Percentiles rank a stretch among this genome's conserved stretches.
Conservation (phyloP, 768 basidiomycete genomes). For the Favolaschia claudopus region DNA sequence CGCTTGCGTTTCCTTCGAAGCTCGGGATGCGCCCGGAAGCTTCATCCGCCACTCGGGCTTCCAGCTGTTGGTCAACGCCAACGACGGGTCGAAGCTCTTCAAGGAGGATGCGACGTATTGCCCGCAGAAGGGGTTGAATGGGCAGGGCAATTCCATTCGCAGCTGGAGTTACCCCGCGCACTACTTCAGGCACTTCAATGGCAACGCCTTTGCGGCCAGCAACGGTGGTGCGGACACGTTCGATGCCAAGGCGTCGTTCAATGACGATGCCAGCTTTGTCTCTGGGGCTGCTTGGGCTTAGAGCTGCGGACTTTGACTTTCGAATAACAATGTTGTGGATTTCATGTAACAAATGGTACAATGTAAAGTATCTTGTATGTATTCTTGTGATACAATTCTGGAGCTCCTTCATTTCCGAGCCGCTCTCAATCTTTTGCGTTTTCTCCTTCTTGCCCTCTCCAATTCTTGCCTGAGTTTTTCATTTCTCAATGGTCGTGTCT, state of each 20-base stretch:
- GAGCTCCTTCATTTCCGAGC: too few species aligned
- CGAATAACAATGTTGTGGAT: too few species aligned
- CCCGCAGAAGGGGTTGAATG: constrained; percentile 12
- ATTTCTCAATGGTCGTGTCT: too few species aligned
- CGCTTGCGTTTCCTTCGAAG: constrained; percentile 15
- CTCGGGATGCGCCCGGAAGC: constrained; percentile 11
- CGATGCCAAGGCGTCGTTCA: constrained; percentile 12
- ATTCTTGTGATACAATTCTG: too few species aligned
- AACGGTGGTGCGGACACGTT: constrained; percentile 14
- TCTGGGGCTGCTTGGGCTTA: constrained; percentile 5
- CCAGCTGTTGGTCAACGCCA: background rate
- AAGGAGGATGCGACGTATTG: constrained; percentile 16
- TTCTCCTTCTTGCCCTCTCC: too few species aligned
- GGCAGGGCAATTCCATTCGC: constrained; percentile 14
- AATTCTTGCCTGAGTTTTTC: too few species aligned
- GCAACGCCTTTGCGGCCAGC: constrained; percentile 11
- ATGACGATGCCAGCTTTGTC: constrained; percentile 9
- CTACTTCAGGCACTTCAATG: constrained; percentile 18
- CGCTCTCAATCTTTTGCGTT: too few species aligned
- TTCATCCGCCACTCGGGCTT: constrained; percentile 9
- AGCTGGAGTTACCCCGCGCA: constrained; percentile 16
- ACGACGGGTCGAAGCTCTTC: constrained; percentile 13
- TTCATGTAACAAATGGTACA: too few species aligned
- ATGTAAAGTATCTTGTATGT: too few species aligned
- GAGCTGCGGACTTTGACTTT: too few species aligned